Base-by-base conservation (phyloP, 1,139 yeast species). In the Wickerhamiella pararugosa region DNA sequence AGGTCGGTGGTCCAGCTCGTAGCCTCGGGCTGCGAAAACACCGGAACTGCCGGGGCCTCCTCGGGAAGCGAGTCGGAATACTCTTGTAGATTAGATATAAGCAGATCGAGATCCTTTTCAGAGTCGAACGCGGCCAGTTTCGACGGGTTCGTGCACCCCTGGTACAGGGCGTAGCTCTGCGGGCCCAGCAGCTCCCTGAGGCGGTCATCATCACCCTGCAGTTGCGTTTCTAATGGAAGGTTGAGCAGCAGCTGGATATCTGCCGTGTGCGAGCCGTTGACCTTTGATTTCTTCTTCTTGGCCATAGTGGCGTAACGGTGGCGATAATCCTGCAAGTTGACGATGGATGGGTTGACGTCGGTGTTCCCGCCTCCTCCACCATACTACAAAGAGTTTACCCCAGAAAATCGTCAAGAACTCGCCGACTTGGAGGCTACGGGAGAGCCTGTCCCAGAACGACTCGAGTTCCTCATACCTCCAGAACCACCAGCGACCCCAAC, bases 291-390 rank as follows among this genome's bases (percentile, higher is more conserved):
- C 42, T 47, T 48, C 34, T 45, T 41, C 35, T 37, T 45, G 26
- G 49, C 49, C 49, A 47, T 47, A 6, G 25, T 10, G 39, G n/a
- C 37, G 5, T 2, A 6, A n/a, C 10, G 4, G 9, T 7, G 27
- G 33, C 30, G 7, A 37, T 5, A 33, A 21, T 4, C 21, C 21
- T 11, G 21, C 29, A 11, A 15, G 25, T 5, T 6, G 27, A 33
- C 11, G 30, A 58, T 57, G 59, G 51, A 57, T 11, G 63, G 61
- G 26, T 55, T 65, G 28, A 56, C 90, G 27, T 75, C 92, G 8
- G 69, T 83, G 43, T 84, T 78, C 51, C 94, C 95, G 1, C 87
- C 90, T 1, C 94, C 94, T 3, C 95, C 94, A 7, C 76, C 79
- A 25, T 80, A 71, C 58, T 73, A 73, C 53, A 73, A 75, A 58